Conservation (phyloP, 1,139 yeast genomes). For the Sugiyamaella japonica region DNA sequence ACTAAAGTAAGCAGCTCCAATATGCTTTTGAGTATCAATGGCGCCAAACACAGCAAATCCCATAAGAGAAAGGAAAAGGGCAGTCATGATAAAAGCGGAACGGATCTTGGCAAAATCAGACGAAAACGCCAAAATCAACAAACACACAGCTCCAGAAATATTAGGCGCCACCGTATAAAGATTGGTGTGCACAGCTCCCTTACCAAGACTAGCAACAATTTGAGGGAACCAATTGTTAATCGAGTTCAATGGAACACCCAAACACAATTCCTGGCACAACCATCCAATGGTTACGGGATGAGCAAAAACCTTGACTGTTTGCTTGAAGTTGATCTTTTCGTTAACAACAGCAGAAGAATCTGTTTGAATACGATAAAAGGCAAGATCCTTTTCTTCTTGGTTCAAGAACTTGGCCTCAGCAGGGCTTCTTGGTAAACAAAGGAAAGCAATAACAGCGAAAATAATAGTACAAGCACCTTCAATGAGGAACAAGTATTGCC, state of each 20-base stretch:
- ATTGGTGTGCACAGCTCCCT: slow-evolving; percentile 53
- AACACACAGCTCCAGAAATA: slow-evolving; percentile 52
- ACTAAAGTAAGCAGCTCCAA: slow-evolving; percentile 52
- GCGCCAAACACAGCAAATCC: slow-evolving; percentile 51
- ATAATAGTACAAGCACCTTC: slow-evolving; percentile 42
- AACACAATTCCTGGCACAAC: slow-evolving; percentile 49
- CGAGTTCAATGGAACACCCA: slow-evolving; percentile 52
- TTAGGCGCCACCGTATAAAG: slow-evolving; percentile 60
- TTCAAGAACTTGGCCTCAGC: slow-evolving; percentile 22
- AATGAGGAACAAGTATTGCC: slow-evolving; percentile 41
- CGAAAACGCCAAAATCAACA: slow-evolving; percentile 47
- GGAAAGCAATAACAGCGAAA: slow-evolving; percentile 35
- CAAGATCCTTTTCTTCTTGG: slow-evolving; percentile 47
- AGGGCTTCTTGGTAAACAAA: slow-evolving; percentile 30
- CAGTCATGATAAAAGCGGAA: slow-evolving; percentile 45
- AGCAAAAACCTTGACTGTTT: slow-evolving; percentile 52
- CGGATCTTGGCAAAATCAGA: slow-evolving; percentile 50
- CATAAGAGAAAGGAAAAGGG: slow-evolving; percentile 44
- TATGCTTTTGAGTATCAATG: slow-evolving; percentile 43
- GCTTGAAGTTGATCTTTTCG: slow-evolving; percentile 46
- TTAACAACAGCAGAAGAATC: slow-evolving; percentile 50
- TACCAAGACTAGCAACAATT: slow-evolving; percentile 53
- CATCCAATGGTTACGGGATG: slow-evolving; percentile 53
- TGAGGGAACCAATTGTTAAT: slow-evolving; percentile 55
- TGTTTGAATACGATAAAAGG: slow-evolving; percentile 47